A percentile compares a stretch with the other conserved stretches of the same genome.
These are phyloP conservation scores for Rossbeevera mucosa DNA, from an alignment of 768 basidiomycete genomes.

Conservation along the genomic window DNA sequence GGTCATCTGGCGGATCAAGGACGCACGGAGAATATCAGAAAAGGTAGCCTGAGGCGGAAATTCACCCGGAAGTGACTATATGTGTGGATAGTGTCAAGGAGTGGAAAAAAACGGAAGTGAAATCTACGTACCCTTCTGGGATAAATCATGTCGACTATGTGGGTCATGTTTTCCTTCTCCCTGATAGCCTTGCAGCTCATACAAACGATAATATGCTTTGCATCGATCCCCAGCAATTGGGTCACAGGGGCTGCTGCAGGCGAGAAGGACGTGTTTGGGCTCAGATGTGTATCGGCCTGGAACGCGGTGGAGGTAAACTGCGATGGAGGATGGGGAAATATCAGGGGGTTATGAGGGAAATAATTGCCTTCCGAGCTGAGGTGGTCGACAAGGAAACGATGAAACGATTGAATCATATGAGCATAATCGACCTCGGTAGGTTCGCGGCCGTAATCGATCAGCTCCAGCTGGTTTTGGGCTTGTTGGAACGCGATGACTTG, in stretches of 20 bases:
- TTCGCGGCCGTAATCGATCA: constrained; percentile 85
- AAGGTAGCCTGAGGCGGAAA: constrained; percentile 47
- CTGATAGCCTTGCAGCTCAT: constrained; percentile 64
- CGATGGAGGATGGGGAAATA: constrained; percentile 31
- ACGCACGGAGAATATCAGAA: constrained; percentile 61
- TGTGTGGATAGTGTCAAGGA: background rate
- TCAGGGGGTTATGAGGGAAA: constrained; percentile 57
- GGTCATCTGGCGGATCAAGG: constrained; percentile 74
- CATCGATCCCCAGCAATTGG: constrained; percentile 79
- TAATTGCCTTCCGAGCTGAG: constrained; percentile 69
- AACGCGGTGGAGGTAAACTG: constrained; percentile 4
- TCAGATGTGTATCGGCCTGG: constrained; percentile 19
- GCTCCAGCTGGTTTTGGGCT: constrained; percentile 77
- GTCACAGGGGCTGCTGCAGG: constrained; percentile 69
- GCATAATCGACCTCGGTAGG: constrained; percentile 71
- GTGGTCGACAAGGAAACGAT: constrained; percentile 88
- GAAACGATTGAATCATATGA: constrained; percentile 90
- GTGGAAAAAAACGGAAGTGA: background rate
- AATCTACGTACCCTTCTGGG: constrained; percentile 63
- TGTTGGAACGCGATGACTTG: background rate
- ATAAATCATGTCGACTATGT: constrained; percentile 83
- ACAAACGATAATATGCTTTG: constrained; percentile 73
- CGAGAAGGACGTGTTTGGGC: constrained; percentile 12
- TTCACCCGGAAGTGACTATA: constrained; percentile 36
- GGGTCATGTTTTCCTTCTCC: constrained; percentile 74